Conservation (phyloP, 2,329 filamentous ascomycete genomes). For the Sporothrix dimorphospora region DNA sequence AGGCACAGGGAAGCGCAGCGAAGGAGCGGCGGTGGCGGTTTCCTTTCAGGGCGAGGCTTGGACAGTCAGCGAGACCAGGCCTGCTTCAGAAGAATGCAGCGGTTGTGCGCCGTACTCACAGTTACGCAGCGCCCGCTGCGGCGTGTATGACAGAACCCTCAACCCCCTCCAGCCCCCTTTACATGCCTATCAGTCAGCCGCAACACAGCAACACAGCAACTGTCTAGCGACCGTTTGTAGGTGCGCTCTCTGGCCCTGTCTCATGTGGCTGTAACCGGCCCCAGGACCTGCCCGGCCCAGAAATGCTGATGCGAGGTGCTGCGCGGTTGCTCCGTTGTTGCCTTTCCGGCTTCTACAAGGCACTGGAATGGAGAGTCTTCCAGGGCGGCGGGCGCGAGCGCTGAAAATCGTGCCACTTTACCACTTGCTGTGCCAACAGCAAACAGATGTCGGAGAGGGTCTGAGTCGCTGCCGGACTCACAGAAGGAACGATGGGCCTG, state of each 20-base stretch:
- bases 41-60: neutral
- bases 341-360: neutral
- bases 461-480: neutral
- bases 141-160: conserved; percentile 16
- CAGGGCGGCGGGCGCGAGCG: neutral
- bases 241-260: neutral
- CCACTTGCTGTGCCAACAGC: neutral
- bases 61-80: neutral
- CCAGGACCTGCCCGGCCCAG: neutral
- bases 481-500: neutral
- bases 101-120: conserved; percentile 20
- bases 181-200: conserved; percentile 6
- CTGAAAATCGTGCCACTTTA: neutral
- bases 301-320: conserved; percentile 23
- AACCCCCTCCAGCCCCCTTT: neutral
- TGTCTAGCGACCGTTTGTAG: conserved; percentile 14
- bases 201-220: neutral
- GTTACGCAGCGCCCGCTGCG: conserved; percentile 20
- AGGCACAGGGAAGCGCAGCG: neutral
- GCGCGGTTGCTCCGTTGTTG: conserved; percentile 21
- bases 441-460: neutral
- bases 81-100: neutral
- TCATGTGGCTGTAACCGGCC: neutral
- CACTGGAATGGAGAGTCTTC: conserved; percentile 15
- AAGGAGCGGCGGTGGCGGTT: conserved; percentile 12